Evolutionary conservation across 164 flowering plant genomes (phyloP), one percentile per base, ranked within the genome.

Genomic region (Santalum album): DNA sequence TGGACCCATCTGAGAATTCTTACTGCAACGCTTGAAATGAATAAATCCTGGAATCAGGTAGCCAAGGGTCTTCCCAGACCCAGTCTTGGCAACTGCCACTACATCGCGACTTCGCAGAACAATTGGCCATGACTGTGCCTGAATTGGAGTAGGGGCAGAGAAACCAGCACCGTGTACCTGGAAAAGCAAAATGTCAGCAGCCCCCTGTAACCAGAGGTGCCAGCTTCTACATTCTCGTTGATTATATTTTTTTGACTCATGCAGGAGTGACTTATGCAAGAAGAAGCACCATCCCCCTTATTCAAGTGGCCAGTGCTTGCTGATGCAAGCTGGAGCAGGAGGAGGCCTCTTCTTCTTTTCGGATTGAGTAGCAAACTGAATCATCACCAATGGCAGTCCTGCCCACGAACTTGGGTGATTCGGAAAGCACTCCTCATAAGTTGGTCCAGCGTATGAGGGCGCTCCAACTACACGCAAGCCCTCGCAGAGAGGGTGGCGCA

Each of bases 1-100:
- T 35, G 98, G 98, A 45, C 97, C 97, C 78, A 78, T 46, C 32
- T 54, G 70, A 50, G 82, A 65, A 66, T 85, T 64, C 51, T 80
- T 86, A 11, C 64, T 75, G 51, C 46, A 15, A 2, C 76, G 76
- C 63, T 79, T 85, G 56, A 87, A 77, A 77, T 85, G 95, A 39
- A 82, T 59, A 64, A 90, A 90, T 9, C 81, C 86, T 50, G 98
- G 98, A 56, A 87, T 58, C 22, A 90, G 64, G 70, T 85, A 90
- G 17, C 96, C 98, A 72, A 85, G 69, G 23, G 96, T 90, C 68
- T 90, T 90, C 35, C 97, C 96, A 0, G 96, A 90, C n/a, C 97
- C 97, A 6, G 98, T 90, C 75, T 87, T 87, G 23, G 98, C 98
- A 72, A 90, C 66, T 40, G 94, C 98, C 14, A 90, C 94, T 24